A percentile compares a stretch with the other conserved stretches of the same genome.
Evolutionary conservation across 208 protist species (phyloP).

Genomic region (Acanthamoeba royreba): DNA sequence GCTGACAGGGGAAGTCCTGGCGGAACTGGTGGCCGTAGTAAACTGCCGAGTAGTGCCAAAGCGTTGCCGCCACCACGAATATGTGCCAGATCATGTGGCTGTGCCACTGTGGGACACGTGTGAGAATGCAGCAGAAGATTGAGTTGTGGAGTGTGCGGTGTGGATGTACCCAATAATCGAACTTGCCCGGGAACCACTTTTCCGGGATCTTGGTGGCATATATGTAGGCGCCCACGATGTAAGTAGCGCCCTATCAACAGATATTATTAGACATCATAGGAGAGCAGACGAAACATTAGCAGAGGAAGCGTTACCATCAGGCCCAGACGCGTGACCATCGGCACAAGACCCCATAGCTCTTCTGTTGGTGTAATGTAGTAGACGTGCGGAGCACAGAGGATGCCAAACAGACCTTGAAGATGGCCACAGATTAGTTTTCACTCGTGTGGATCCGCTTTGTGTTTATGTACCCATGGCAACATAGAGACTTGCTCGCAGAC

Average conservation of each 20-base stretch:
- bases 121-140: too few relatives aligned
- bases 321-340: not conserved
- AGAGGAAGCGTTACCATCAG: not conserved
- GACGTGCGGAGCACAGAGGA: not conserved
- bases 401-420: not conserved
- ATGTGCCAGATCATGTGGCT: conserved; percentile 45
- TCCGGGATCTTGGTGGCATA: conserved; percentile 28
- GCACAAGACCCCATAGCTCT: not conserved
- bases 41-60: conserved; percentile 17
- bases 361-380: not conserved
- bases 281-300: not conserved
- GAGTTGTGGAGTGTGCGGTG: not conserved
- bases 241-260: not conserved
- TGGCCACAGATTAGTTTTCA: not conserved
- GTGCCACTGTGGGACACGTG: not conserved
- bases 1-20: not conserved
- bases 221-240: conserved; percentile 35
- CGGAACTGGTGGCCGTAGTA: not conserved
- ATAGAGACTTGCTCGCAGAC: not conserved
- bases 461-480: conserved; percentile 1
- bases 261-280: not conserved
- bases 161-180: conserved; percentile 2
- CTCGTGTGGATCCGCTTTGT: not conserved
- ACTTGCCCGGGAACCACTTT: conserved; percentile 29
- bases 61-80: not conserved